Evolutionary conservation across 768 basidiomycete genomes (phyloP), one percentile per base, ranked within the genome.

Genomic region (Lentinula lateritia): DNA sequence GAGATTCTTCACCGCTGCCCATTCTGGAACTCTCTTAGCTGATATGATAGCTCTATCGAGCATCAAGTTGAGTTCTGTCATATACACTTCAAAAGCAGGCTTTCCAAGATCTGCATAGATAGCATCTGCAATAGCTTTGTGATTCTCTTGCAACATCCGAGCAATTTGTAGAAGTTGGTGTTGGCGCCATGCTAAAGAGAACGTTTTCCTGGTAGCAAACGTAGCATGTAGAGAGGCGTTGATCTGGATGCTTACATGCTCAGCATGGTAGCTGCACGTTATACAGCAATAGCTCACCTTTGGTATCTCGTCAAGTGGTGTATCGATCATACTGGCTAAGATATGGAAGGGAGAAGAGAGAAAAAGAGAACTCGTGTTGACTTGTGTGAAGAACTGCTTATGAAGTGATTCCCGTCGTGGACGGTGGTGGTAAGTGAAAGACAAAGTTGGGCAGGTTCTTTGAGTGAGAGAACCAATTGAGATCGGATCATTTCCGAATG

Each of bases 91-190:
- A 32, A 72, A 60, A 18, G 50, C 52, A 6, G 66, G 63, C 43
- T 66, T 65, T 42, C 66, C 67, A 8, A 72, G 48, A 60, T 72
- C 70, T 48, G 48, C 38, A 36, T 48, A 48, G 20, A 59, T 42
- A 20, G 70, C 67, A 9, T 62, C 61, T n/a, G 42, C 62, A n/a
- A 72, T 53, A 4, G 53, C 46, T 20, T 65, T 62, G 28, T 60
- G 62, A 42, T 72, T 71, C 48, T 72, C 68, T 52, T 66, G 63
- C 23, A 70, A 28, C 63, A 72, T 60, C 16, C 65, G 62, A 20
- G 66, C 69, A 38, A 72, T 52, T 46, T 66, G 65, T 8, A 66
- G 52, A 32, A 71, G 70, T 63, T 71, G 69, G 35, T 66, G 52
- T 35, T 67, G 65, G 10, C 70, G 69, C 46, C 62, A 71, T 18